phyloP scores from a whole-genome alignment of 495 filamentous ascomycete species.

The Daldinia decipiens region DNA sequence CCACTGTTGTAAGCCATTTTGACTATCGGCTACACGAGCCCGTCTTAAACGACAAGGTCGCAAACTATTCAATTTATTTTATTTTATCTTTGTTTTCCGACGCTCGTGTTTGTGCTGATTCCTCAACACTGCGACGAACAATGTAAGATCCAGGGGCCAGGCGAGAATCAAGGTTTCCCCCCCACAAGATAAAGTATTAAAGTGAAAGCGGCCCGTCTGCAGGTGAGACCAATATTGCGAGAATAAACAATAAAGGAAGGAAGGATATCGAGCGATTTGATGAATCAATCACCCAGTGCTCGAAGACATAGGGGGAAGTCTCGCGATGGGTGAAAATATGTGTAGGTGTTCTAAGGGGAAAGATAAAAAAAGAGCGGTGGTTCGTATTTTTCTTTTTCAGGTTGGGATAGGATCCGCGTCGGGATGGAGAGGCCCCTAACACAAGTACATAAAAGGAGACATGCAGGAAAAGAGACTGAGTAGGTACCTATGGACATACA shows the following conservation, averaged over 20 bases:
- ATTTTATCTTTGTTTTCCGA: conserved; percentile 8
- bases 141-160: conserved; percentile 41
- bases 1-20: conserved; percentile 61
- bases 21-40: conserved; percentile 42
- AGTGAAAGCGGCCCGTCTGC: conserved; percentile 31
- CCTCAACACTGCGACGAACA: conserved; percentile 7
- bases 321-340: conserved; percentile 33
- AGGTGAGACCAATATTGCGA: conserved; percentile 35
- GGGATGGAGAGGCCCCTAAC: conserved; percentile 40
- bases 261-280: conserved; percentile 41
- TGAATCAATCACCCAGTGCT: conserved; percentile 45
- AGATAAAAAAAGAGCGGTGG: conserved; percentile 40
- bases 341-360: conserved; percentile 37
- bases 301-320: conserved; percentile 34
- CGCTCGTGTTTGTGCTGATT: conserved; percentile 32
- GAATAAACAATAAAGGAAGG: conserved; percentile 30
- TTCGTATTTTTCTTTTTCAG: conserved; percentile 51
- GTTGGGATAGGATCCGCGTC: conserved; percentile 46
- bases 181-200: conserved; percentile 38
- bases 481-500: too few relatives aligned
- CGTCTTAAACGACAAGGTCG: conserved; percentile 14
- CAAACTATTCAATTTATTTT: conserved; percentile 10
- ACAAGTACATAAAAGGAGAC: conserved; percentile 38
- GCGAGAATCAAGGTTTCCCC: conserved; percentile 36
- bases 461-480: conserved; percentile 30